Evolutionary conservation across 495 filamentous ascomycete genomes (phyloP).

Genomic region (Hypoxylon trugodes): DNA sequence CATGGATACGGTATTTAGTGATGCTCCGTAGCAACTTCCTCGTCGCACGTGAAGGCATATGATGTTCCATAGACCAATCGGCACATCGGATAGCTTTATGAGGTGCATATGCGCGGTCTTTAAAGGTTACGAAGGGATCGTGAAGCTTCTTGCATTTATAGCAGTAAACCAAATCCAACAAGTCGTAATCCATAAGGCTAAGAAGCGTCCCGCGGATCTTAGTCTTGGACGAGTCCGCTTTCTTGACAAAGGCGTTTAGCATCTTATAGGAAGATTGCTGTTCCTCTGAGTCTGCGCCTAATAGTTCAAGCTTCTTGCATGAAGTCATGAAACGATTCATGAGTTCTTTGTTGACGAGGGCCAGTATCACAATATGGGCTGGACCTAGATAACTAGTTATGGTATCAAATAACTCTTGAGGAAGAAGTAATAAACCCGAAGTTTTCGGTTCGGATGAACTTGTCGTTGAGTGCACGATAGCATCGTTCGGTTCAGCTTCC

Average conservation of each 20-base stretch:
- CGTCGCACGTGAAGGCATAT: constrained; percentile 36
- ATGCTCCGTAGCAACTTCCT: constrained; percentile 33
- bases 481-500: neutral
- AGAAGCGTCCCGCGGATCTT: constrained; percentile 28
- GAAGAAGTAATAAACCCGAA: constrained; percentile 23
- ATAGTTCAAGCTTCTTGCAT: neutral
- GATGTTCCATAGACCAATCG: constrained; percentile 35
- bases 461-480: neutral
- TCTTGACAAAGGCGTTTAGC: constrained; percentile 20
- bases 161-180: constrained; percentile 32
- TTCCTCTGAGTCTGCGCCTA: neutral
- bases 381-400: constrained; percentile 24
- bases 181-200: constrained; percentile 31
- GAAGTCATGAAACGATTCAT: constrained; percentile 29
- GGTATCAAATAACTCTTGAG: constrained; percentile 34
- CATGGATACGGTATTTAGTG: constrained; percentile 35
- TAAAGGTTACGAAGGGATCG: constrained; percentile 28
- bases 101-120: constrained; percentile 23
- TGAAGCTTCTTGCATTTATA: constrained; percentile 36
- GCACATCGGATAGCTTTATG: constrained; percentile 17
- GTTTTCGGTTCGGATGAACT: neutral
- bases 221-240: constrained; percentile 6
- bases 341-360: constrained; percentile 39
- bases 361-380: constrained; percentile 19
- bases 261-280: constrained; percentile 9